These are phyloP conservation scores for Ogataea hybrid DNA, from an alignment of 1,139 yeast genomes.

Conservation along the genomic window DNA sequence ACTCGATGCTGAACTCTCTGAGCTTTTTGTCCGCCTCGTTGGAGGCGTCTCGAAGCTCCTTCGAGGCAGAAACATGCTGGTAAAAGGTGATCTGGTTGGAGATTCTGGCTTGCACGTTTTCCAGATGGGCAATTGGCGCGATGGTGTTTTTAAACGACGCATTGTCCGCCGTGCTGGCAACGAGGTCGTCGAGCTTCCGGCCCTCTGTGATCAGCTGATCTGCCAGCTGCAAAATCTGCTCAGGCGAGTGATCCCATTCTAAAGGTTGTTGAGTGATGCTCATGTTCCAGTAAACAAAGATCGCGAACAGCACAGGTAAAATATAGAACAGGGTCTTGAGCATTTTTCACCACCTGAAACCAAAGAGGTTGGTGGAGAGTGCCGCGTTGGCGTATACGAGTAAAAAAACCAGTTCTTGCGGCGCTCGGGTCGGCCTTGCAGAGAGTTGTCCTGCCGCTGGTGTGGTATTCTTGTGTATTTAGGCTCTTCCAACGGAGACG, in stretches of 20 bases:
- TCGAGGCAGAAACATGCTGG: conserved; percentile 64
- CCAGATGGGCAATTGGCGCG: conserved; percentile 47
- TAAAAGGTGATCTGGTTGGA: conserved; percentile 58
- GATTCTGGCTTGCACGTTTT: conserved; percentile 44
- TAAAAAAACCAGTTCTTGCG: too few relatives aligned
- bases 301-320: conserved; percentile 1
- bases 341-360: conserved; percentile 23
- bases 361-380: neutral
- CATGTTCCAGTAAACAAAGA: conserved; percentile 2
- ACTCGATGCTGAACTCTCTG: conserved; percentile 58
- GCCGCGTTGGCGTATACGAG: too few relatives aligned
- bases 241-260: conserved; percentile 57
- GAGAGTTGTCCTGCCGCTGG: too few relatives aligned
- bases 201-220: conserved; percentile 45
- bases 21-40: conserved; percentile 57
- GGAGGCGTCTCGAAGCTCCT: conserved; percentile 68
- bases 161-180: conserved; percentile 44
- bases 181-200: conserved; percentile 47
- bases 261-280: conserved; percentile 48
- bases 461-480: too few relatives aligned
- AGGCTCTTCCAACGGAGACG: too few relatives aligned
- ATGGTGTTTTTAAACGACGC: conserved; percentile 61
- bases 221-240: conserved; percentile 43
- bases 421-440: too few relatives aligned
- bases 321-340: conserved; percentile 6